Base-by-base conservation (phyloP, 495 filamentous ascomycete species). In the Neurospora sp. region DNA sequence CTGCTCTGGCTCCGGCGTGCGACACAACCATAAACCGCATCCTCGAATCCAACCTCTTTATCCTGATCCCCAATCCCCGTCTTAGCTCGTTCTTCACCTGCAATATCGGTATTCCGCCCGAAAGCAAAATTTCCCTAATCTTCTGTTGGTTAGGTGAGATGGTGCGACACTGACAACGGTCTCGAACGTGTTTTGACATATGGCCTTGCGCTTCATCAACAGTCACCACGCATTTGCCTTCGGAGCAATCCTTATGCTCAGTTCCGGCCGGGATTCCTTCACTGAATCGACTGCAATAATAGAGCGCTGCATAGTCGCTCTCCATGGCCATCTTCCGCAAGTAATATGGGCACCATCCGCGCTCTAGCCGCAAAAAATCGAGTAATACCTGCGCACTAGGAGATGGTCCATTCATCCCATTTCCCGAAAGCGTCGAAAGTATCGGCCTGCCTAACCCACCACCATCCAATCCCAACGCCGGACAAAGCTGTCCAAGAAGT, bases 211-310 rank as follows among this genome's bases (percentile, higher is more conserved):
- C 71, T 11, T 78, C 75, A n/a, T 72, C 72, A 45, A 76, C 74
- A 19, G 69, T 72, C 42, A 74, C 77, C 9, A 77, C 71, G 37
- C 76, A 78, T 34, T 77, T 74, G 8, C 73, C 71, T 24, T 77
- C 74, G 2, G 75, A 71, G 72, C 77, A 78, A 15, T 19, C 28
- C 1, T 40, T 69, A 69, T 78, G 77, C 37, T 66, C 13, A 73
- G 43, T 9, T 42, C 48, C 5, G 72, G 36, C 4, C 69, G 72
- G 70, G 54, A 78, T 19, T 54, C 40, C 19, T 72, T 42, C 34
- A 75, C 11, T 72, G 39, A 78, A 74, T 9, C 77, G 73, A 9
- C 73, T 78, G 69, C 73, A 74, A 40, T 78, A 78, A 36, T 78
- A 77, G 2, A 71, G 72, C 17, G 75, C 31, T 3, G 72, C 77